Conservation (phyloP, 768 basidiomycete genomes). For the Hypholoma sublateritium region DNA sequence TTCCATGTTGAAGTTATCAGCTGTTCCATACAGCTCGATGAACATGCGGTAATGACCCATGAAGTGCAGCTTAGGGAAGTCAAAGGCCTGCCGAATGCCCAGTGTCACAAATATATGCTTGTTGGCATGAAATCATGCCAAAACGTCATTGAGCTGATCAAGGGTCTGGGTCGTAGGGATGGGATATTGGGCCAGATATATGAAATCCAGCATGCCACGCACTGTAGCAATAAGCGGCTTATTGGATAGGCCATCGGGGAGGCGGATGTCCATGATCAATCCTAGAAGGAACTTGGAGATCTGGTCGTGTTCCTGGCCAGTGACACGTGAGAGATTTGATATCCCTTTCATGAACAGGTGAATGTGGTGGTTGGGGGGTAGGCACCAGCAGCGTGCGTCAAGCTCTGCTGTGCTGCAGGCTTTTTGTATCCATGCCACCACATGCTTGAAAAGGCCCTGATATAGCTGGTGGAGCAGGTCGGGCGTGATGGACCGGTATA, state of each 20-base stretch:
- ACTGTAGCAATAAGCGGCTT: slow-evolving; percentile 5
- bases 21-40: slow-evolving; percentile 27
- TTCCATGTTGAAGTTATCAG: slow-evolving; percentile 33
- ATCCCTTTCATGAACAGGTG: slow-evolving; percentile 41
- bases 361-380: slow-evolving; percentile 27
- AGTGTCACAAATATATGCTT: slow-evolving; percentile 6
- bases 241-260: neutral
- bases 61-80: slow-evolving; percentile 28
- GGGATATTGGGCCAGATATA: slow-evolving; percentile 26
- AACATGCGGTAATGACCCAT: slow-evolving; percentile 17
- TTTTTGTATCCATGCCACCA: slow-evolving; percentile 9
- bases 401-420: slow-evolving; percentile 2
- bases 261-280: slow-evolving; percentile 4
- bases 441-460: slow-evolving; percentile 16
- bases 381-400: slow-evolving; percentile 29
- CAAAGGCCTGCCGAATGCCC: slow-evolving; percentile 26
- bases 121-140: slow-evolving; percentile 11
- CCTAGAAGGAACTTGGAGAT: slow-evolving; percentile 29
- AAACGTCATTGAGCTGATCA: slow-evolving; percentile 7
- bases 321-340: slow-evolving; percentile 36
- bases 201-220: slow-evolving; percentile 28
- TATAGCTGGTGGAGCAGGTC: slow-evolving; percentile 17
- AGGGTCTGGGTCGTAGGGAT: slow-evolving; percentile 23
- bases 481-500: slow-evolving; percentile 12
- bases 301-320: slow-evolving; percentile 35